A percentile compares a stretch with the other conserved stretches of the same genome.
Conservation (phyloP, 2,329 filamentous ascomycete genomes). For the Aspergillus sclerotialis region DNA sequence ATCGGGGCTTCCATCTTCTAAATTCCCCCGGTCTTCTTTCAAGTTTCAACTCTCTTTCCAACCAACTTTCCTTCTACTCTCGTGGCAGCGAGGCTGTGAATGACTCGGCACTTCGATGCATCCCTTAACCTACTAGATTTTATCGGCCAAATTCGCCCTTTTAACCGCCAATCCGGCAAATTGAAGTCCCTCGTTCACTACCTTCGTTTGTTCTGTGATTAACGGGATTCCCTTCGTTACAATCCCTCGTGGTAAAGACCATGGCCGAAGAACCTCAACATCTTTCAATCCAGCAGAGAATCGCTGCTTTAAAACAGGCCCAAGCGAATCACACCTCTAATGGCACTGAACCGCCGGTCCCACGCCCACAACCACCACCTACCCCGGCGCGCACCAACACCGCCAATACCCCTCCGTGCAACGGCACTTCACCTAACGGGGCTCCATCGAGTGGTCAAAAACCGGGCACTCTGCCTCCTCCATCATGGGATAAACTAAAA, state of each 20-base stretch:
- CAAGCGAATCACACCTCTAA: conserved; percentile 32
- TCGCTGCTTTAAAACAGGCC: conserved; percentile 38
- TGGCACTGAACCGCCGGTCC: conserved; percentile 19
- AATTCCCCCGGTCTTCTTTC: background rate
- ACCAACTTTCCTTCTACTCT: conserved; percentile 1
- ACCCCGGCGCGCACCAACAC: conserved; percentile 22
- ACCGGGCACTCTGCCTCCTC: background rate
- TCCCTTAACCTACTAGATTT: conserved; percentile 6
- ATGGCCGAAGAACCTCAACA: conserved; percentile 39
- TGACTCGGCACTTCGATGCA: background rate
- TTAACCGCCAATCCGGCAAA: background rate
- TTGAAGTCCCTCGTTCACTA: background rate
- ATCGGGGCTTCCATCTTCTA: too few relatives aligned
- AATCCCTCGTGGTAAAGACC: too few relatives aligned
- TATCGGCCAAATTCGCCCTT: background rate
- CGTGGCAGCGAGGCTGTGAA: too few relatives aligned
- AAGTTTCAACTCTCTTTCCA: background rate
- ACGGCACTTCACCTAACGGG: conserved; percentile 19
- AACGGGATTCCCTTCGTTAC: too few relatives aligned
- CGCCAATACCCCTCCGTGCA: conserved; percentile 28
- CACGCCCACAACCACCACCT: conserved; percentile 20
- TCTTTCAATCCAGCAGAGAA: conserved; percentile 40
- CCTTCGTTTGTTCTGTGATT: background rate
- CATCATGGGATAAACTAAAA: conserved; percentile 11
- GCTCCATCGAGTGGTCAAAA: conserved; percentile 20